A percentile compares a stretch with the other conserved stretches of the same genome.
phyloP scores from a whole-genome alignment of 2,329 filamentous ascomycete genomes.

The Trichoderma pleuroti region DNA sequence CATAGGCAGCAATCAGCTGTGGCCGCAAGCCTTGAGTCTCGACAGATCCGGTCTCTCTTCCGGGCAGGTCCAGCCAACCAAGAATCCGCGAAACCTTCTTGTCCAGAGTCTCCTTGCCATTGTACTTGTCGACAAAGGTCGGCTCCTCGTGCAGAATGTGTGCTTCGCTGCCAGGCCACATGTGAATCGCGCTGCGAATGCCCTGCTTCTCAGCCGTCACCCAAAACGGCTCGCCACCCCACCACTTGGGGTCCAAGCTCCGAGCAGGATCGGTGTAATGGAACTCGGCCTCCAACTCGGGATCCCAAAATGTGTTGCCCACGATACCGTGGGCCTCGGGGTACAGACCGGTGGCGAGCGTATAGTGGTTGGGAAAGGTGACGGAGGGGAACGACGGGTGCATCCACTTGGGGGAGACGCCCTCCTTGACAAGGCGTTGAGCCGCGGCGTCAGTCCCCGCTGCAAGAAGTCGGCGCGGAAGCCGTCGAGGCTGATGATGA shows the following conservation, averaged over 20 bases:
- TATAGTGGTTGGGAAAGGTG: constrained; percentile 96
- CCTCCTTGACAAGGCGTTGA: constrained; percentile 72
- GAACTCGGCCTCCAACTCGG: constrained; percentile 71
- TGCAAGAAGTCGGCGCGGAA: constrained; percentile 92
- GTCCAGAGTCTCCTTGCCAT: constrained; percentile 68
- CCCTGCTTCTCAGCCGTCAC: constrained; percentile 82
- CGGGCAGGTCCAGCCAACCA: constrained; percentile 79
- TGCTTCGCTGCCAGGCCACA: constrained; percentile 98
- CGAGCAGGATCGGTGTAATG: constrained; percentile 74
- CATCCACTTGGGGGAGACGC: constrained; percentile 91
- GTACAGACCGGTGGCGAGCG: constrained; percentile 84
- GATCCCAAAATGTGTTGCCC: constrained; percentile 93
- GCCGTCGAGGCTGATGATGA: constrained; percentile 90
- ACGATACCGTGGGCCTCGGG: constrained; percentile 92
- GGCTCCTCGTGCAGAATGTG: constrained; percentile 73
- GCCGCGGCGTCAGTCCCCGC: constrained; percentile 75
- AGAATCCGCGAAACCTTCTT: constrained; percentile 78
- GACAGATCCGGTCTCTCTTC: constrained; percentile 56
- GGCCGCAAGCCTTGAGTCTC: constrained; percentile 60
- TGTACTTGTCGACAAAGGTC: constrained; percentile 79
- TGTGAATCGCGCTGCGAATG: constrained; percentile 79
- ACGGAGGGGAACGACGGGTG: constrained; percentile 91
- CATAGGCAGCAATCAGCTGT: constrained; percentile 90
- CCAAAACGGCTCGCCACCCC: constrained; percentile 93
- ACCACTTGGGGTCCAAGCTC: constrained; percentile 87